These are phyloP conservation scores for Curvularia hawaiiensis DNA, from an alignment of 2,329 filamentous ascomycete species.

Conservation along the genomic window DNA sequence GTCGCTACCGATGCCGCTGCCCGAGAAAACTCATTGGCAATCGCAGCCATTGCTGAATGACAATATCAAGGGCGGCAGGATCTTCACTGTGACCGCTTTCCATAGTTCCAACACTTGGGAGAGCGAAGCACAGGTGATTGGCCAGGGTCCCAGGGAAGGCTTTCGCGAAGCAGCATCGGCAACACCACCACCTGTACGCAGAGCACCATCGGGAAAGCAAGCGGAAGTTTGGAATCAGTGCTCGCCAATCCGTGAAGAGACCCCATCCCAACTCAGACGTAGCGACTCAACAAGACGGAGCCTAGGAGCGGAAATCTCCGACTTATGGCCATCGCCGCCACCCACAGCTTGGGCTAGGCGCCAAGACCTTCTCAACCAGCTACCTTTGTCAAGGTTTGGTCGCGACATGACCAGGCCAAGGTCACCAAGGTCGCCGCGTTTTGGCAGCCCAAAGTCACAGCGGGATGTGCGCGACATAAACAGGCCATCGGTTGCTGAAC, in stretches of 20 bases:
- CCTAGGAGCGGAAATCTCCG: slow-evolving; percentile 22
- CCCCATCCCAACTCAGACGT: slow-evolving; percentile 38
- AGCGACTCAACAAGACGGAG: slow-evolving; percentile 30
- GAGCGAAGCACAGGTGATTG: slow-evolving; percentile 9
- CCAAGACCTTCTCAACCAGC: slow-evolving; percentile 1
- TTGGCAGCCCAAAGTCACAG: neutral
- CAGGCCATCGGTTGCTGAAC: neutral
- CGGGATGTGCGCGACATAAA: neutral
- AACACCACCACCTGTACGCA: slow-evolving; percentile 4
- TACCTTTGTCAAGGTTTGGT: slow-evolving; percentile 7
- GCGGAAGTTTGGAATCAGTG: slow-evolving; percentile 14
- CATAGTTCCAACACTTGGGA: slow-evolving; percentile 10
- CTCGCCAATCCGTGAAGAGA: slow-evolving; percentile 37
- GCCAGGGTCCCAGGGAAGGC: neutral
- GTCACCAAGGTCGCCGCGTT: slow-evolving; percentile 4
- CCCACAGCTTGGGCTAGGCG: slow-evolving; percentile 18
- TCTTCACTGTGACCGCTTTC: slow-evolving; percentile 28
- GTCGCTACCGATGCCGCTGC: slow-evolving; percentile 10
- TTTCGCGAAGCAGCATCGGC: neutral
- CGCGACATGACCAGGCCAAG: slow-evolving; percentile 7
- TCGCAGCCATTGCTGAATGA: slow-evolving; percentile 16
- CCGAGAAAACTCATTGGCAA: slow-evolving; percentile 23
- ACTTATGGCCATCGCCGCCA: slow-evolving; percentile 27
- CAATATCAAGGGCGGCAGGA: slow-evolving; percentile 21
- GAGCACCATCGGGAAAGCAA: slow-evolving; percentile 3